Base-by-base conservation (phyloP, 2,329 filamentous ascomycete genomes). In the Exophiala dermatitidis region DNA sequence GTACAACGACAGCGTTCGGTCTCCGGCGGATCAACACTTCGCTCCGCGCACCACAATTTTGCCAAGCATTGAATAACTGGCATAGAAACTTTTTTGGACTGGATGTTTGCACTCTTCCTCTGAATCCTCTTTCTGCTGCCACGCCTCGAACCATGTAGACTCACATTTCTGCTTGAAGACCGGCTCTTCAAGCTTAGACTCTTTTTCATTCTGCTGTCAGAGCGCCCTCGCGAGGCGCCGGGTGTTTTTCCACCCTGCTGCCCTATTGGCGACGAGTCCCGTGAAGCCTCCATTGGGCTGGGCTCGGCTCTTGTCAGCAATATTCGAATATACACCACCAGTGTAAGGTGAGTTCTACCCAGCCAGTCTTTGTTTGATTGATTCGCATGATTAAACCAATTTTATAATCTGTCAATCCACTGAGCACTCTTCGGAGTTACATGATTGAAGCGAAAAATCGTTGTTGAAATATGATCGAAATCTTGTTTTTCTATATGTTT, bases 341-440 rank as follows among this genome's bases (percentile, higher is more conserved):
- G 19, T 32, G 12, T 12, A 9, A 34, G 32, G 44, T 46, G 31
- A 46, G 44, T 46, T 10, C 5, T 34, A 8, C 30, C 40, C 38
- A 9, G 10, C 12, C 31, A 3, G 28, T 30, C 10, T 33, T n/a
- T 19, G 12, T 12, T 26, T 33, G 26, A 38, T 19, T 19, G 19
- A 38, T 44, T 59, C 44, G 47, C 68, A 86, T 86, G 84, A 86
- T 83, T 81, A 82, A 73, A 76, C 67, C 73, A 73, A 74, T 55
- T 57, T 74, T 71, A 71, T 75, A 82, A 87, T 88, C 85, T 88
- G 85, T 88, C 85, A 88, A 88, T 88, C 85, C 82, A 77, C 85
- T 86, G 84, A 88, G 74, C 71, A 73, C 69, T 57, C 53, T 54
- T 55, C 28, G 53, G 74, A 71, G 47, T 19, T 71, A 74, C 68